phyloP scores from a whole-genome alignment of 768 basidiomycete species.

The Boletus insuetus region DNA sequence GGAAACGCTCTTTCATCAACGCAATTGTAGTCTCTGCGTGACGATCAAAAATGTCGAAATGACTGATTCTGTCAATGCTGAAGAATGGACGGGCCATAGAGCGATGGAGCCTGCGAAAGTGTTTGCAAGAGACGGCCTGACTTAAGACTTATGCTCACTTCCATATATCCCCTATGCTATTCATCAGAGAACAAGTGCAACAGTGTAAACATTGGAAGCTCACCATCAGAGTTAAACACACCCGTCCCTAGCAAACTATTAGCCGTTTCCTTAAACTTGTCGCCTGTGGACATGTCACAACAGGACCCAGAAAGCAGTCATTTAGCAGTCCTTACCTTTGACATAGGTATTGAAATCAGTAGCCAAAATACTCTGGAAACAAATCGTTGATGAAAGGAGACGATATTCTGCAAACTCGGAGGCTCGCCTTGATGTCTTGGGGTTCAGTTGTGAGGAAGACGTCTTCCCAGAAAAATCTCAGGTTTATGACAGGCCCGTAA shows the following conservation, averaged over 20 bases:
- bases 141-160: slow-evolving; percentile 41
- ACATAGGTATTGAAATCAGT: slow-evolving; percentile 43
- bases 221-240: slow-evolving; percentile 56
- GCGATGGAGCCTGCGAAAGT: slow-evolving; percentile 52
- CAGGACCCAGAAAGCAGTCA: neutral
- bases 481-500: slow-evolving; percentile 36
- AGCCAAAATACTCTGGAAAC: slow-evolving; percentile 37
- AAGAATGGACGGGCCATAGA: slow-evolving; percentile 72
- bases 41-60: slow-evolving; percentile 61
- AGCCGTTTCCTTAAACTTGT: slow-evolving; percentile 30
- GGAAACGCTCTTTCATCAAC: slow-evolving; percentile 42
- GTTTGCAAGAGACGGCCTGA: neutral
- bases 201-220: neutral
- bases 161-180: slow-evolving; percentile 59
- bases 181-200: neutral
- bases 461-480: slow-evolving; percentile 49
- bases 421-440: slow-evolving; percentile 41
- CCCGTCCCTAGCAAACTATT: slow-evolving; percentile 45
- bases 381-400: neutral
- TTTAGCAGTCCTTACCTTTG: slow-evolving; percentile 34
- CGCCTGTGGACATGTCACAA: slow-evolving; percentile 24
- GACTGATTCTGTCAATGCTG: slow-evolving; percentile 53
- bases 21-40: slow-evolving; percentile 49
- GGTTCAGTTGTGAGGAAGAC: slow-evolving; percentile 49
- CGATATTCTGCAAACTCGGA: neutral